A percentile compares a stretch with the other conserved stretches of the same genome.
These are phyloP conservation scores for Saccharomyces hybrid DNA, from an alignment of 1,139 yeast genomes.

Conservation along the genomic window DNA sequence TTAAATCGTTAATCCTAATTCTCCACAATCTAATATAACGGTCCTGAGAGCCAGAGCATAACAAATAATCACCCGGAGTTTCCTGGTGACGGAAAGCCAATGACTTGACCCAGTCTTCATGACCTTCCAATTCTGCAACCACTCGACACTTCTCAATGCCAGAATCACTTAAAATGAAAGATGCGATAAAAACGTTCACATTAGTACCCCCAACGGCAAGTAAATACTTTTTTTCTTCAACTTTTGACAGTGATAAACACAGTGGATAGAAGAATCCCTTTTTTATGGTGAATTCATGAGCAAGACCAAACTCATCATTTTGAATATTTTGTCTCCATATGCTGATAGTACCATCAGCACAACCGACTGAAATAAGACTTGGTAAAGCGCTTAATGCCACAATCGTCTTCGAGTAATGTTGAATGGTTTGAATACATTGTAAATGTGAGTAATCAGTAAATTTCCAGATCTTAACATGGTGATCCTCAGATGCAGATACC, in stretches of 20 bases:
- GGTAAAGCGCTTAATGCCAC: slow-evolving; percentile 37
- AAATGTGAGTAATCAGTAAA: slow-evolving; percentile 15
- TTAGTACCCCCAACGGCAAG: slow-evolving; percentile 83
- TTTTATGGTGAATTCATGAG: slow-evolving; percentile 35
- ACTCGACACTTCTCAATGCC: slow-evolving; percentile 28
- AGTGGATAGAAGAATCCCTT: slow-evolving; percentile 57
- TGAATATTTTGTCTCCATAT: slow-evolving; percentile 39
- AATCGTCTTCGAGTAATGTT: slow-evolving; percentile 41
- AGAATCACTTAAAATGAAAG: slow-evolving; percentile 34
- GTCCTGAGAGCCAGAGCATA: slow-evolving; percentile 88
- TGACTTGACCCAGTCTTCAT: slow-evolving; percentile 89
- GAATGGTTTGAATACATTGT: slow-evolving; percentile 34
- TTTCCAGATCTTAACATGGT: slow-evolving; percentile 54
- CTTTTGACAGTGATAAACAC: slow-evolving; percentile 45
- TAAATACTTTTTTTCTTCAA: slow-evolving; percentile 36
- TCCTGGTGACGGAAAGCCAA: slow-evolving; percentile 49
- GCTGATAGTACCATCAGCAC: slow-evolving; percentile 53
- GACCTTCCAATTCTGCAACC: slow-evolving; percentile 63
- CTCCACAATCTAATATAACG: slow-evolving; percentile 85
- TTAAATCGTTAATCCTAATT: slow-evolving; percentile 47
- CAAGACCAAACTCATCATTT: slow-evolving; percentile 24
- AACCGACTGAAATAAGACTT: slow-evolving; percentile 48
- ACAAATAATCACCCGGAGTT: slow-evolving; percentile 42
- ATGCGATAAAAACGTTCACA: slow-evolving; percentile 46
- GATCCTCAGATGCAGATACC: slow-evolving; percentile 62